Conservation (phyloP, 108 stramenopile genomes). For the Skeletonema costatum region DNA sequence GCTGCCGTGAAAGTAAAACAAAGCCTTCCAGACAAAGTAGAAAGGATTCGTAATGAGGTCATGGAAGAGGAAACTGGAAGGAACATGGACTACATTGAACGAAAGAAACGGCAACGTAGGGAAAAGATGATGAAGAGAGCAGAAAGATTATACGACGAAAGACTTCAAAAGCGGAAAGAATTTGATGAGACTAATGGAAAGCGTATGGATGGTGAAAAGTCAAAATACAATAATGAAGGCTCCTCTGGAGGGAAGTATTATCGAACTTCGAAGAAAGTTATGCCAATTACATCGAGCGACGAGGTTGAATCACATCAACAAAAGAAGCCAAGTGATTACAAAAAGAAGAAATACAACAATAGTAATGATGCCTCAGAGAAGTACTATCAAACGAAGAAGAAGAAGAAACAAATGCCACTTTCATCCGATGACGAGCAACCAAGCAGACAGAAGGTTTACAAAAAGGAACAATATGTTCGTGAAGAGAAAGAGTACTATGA, state of each 20-base stretch:
- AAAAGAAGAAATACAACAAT: neutral
- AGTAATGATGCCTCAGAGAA: neutral
- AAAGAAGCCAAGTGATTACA: neutral
- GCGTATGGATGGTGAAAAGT: neutral
- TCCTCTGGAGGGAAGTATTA: neutral
- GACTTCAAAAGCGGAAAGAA: neutral
- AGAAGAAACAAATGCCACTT: neutral
- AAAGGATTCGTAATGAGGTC: slow-evolving; percentile 44
- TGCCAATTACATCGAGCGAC: too few relatives aligned
- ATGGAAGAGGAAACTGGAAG: slow-evolving; percentile 46
- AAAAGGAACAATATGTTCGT: neutral
- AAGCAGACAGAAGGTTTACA: neutral
- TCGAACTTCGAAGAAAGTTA: too few relatives aligned
- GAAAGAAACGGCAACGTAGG: slow-evolving; percentile 1
- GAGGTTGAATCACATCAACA: too few relatives aligned
- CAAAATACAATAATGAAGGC: neutral
- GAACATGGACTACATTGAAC: slow-evolving; percentile 25
- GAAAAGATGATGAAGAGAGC: neutral
- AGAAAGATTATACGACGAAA: neutral
- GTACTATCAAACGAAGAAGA: neutral
- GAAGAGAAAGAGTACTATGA: neutral
- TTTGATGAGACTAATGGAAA: neutral
- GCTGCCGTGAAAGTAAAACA: slow-evolving; percentile 32
- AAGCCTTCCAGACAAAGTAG: slow-evolving; percentile 34
- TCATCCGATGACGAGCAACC: neutral